Conservation (phyloP, 2,329 filamentous ascomycete species). For the Epichloe elymi region DNA sequence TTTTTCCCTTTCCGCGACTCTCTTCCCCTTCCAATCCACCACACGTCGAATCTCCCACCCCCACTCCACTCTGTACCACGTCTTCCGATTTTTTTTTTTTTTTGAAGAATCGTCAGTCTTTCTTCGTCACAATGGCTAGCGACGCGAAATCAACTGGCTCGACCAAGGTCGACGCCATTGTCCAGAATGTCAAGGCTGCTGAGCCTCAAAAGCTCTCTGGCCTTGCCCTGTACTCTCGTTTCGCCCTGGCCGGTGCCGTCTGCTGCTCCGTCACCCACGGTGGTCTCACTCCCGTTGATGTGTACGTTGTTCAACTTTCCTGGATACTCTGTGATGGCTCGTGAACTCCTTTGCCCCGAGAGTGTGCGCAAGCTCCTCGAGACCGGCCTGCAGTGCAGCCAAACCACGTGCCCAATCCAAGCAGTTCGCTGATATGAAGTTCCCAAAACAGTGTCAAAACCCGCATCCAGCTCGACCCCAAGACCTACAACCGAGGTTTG, state of each 20-base stretch:
- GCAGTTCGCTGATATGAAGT: not conserved
- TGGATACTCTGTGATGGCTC: not conserved
- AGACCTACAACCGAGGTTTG: constrained; percentile 78
- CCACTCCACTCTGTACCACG: constrained; percentile 7
- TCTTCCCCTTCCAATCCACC: not conserved
- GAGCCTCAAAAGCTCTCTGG: constrained; percentile 32
- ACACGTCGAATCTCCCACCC: constrained; percentile 2
- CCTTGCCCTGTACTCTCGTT: constrained; percentile 76
- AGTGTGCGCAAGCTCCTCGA: not conserved
- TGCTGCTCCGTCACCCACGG: constrained; percentile 98
- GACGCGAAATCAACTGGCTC: constrained; percentile 23
- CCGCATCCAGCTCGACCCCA: constrained; percentile 83
- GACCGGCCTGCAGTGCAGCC: not conserved
- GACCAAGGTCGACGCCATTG: constrained; percentile 31
- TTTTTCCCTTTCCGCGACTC: constrained; percentile 1
- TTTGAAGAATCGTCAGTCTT: not conserved
- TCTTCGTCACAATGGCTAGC: constrained; percentile 29
- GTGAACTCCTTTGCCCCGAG: not conserved
- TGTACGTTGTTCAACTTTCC: constrained; percentile 60
- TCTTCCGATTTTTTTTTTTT: constrained; percentile 1
- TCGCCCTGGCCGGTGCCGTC: constrained; percentile 92
- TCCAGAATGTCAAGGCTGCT: constrained; percentile 27
- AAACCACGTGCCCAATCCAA: not conserved
- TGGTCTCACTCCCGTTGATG: constrained; percentile 93
- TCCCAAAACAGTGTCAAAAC: constrained; percentile 66